Base-by-base conservation (phyloP, 345 rosid species). In the Sisymbrium altissimum region DNA sequence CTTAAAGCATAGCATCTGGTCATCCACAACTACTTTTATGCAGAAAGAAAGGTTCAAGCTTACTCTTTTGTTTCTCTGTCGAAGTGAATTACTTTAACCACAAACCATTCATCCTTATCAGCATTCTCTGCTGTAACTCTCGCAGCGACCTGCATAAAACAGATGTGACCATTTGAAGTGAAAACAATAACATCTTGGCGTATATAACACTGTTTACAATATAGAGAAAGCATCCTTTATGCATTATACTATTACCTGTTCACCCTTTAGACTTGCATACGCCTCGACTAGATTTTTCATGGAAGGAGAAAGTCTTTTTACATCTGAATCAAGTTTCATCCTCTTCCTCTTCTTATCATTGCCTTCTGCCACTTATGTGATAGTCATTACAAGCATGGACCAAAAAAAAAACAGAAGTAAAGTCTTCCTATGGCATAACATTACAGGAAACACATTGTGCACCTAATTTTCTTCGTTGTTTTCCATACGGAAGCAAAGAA, bases 1-100 rank as follows among this genome's bases (percentile, higher is more conserved):
- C 1, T 35, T 5, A 5, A 7, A n/a, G n/a, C n/a, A n/a, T n/a
- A n/a, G 8, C 36, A 33, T 33, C 36, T 0, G 9, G 36, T 33
- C 36, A 33, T 33, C 36, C 1, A 33, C 36, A 33, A 1, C 8
- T 33, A 33, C 6, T 6, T 33, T 33, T 7, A 35, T 35, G 38
- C 38, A 35, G 38, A 33, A 35, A 7, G 3, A 45, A 30, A 5
- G 32, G 33, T 55, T 18, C 30, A 33, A 45, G 65, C 97, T 89
- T 86, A 91, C 98, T 89, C 98, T 85, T 83, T 88, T 27, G 94
- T 86, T 74, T 93, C 97, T 70, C 90, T 83, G 45, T 93, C 96
- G 74, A 91, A 91, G 68, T 88, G 91, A 45, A 84, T 91, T 50
- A 93, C 95, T 84, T 91, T 93, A n/a, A 88, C 96, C 45, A 93